phyloP scores from a whole-genome alignment of 441 rosid genomes.

The Pelargonium australe region DNA sequence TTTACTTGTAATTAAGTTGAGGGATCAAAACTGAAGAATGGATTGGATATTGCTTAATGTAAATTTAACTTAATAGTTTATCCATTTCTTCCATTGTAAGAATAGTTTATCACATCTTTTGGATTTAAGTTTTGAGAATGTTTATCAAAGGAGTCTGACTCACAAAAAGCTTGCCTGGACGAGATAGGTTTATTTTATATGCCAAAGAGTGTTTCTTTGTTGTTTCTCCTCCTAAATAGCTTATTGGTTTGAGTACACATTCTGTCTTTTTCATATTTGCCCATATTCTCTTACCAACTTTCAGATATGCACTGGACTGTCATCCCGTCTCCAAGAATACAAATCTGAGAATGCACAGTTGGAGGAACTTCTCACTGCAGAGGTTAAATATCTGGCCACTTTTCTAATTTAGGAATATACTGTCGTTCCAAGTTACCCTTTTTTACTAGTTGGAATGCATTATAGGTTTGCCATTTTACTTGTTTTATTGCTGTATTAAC shows the following conservation, averaged over 20 bases:
- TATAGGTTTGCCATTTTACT: conserved; percentile 21
- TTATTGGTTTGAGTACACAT: conserved; percentile 3
- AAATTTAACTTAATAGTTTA: not conserved
- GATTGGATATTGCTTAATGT: not conserved
- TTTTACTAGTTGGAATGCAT: conserved; percentile 14
- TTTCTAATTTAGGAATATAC: conserved; percentile 17
- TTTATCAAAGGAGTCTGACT: not conserved
- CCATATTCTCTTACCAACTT: conserved; percentile 4
- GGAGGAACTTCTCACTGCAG: conserved; percentile 94
- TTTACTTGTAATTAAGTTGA: not conserved
- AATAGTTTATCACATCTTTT: not conserved
- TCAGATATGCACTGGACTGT: conserved; percentile 94
- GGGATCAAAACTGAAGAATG: not conserved
- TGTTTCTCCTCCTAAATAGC: not conserved
- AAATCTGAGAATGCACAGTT: conserved; percentile 96
- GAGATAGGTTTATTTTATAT: not conserved
- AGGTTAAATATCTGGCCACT: conserved; percentile 42
- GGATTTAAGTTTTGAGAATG: not conserved
- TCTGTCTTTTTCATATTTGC: conserved; percentile 16
- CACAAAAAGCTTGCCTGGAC: not conserved
- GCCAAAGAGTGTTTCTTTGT: not conserved
- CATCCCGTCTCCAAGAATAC: conserved; percentile 92
- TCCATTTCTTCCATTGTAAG: conserved; percentile 1
- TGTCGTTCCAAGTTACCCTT: conserved; percentile 9
- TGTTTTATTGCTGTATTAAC: conserved; percentile 29